A percentile compares a stretch with the other conserved stretches of the same genome.
Evolutionary conservation across 495 filamentous ascomycete genomes (phyloP).

Genomic region (Podospora tetraspora): DNA sequence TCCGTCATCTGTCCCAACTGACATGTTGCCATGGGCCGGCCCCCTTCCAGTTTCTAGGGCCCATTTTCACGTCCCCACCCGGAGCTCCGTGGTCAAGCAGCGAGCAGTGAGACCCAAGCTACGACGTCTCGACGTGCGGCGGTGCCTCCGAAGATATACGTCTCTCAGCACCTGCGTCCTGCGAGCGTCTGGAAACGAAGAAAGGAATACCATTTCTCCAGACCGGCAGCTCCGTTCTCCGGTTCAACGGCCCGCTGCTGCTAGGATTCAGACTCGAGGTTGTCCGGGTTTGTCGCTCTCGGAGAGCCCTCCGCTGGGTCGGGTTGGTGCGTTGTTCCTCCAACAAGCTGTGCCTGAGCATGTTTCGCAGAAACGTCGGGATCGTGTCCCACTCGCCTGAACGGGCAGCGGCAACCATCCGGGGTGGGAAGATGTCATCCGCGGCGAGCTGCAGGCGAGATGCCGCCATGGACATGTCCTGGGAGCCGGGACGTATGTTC

Average conservation of each 20-base stretch:
- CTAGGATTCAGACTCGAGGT: not conserved
- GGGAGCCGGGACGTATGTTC: constrained; percentile 40
- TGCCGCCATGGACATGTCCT: constrained; percentile 26
- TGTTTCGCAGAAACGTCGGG: constrained; percentile 43
- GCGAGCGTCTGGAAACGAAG: not conserved
- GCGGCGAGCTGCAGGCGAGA: constrained; percentile 25
- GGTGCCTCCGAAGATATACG: not conserved
- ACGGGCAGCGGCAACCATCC: constrained; percentile 41
- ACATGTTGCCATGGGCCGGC: not conserved
- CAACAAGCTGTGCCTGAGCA: constrained; percentile 40
- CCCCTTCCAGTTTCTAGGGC: not conserved
- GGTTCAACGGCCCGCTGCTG: not conserved
- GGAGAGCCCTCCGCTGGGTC: not conserved
- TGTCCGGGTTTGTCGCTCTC: not conserved
- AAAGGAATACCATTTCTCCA: too few relatives aligned
- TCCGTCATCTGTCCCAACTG: not conserved
- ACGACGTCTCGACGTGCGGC: constrained; percentile 8
- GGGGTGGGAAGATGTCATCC: constrained; percentile 38
- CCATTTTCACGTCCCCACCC: not conserved
- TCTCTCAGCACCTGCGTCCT: not conserved
- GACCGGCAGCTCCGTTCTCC: not conserved
- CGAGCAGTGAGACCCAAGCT: not conserved
- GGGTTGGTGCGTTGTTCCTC: constrained; percentile 12
- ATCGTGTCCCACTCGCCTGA: constrained; percentile 50
- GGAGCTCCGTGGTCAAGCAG: not conserved